Conservation (phyloP, 768 basidiomycete species). For the Tylopilus sp. region DNA sequence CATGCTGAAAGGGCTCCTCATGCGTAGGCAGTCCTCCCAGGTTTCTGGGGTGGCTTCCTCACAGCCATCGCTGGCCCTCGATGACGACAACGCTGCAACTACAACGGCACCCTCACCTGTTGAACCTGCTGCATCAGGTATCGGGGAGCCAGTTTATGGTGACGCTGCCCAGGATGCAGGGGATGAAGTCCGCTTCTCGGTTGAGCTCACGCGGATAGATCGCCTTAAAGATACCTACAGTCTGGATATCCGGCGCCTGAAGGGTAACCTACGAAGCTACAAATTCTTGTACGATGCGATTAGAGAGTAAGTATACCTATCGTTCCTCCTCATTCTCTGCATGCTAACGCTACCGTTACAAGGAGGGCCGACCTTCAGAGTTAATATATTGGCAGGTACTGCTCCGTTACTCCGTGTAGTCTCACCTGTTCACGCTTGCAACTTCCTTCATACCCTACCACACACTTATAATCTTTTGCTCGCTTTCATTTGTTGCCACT, state of each 20-base stretch:
- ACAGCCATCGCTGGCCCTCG: conserved; percentile 48
- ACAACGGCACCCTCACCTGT: conserved; percentile 22
- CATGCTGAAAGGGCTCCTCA: conserved; percentile 84
- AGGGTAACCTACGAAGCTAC: conserved; percentile 91
- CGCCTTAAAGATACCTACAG: conserved; percentile 88
- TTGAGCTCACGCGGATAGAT: conserved; percentile 89
- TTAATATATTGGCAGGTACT: conserved; percentile 29
- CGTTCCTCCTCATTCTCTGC: conserved; percentile 6
- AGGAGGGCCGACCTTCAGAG: conserved; percentile 39
- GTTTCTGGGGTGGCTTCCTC: conserved; percentile 41
- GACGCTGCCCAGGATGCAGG: conserved; percentile 78
- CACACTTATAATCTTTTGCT: conserved; percentile 20
- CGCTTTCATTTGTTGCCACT: neutral
- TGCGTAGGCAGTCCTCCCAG: conserved; percentile 89
- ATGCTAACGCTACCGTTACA: conserved; percentile 8
- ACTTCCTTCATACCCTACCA: conserved; percentile 29
- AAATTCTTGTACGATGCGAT: conserved; percentile 88
- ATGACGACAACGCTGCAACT: conserved; percentile 33
- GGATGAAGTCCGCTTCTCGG: conserved; percentile 94
- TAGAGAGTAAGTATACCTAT: conserved; percentile 62
- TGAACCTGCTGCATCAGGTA: conserved; percentile 36
- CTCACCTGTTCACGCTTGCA: conserved; percentile 8
- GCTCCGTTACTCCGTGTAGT: conserved; percentile 1
- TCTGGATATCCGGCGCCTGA: conserved; percentile 87
- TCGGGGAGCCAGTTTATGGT: conserved; percentile 69